Base-by-base conservation (phyloP, 768 basidiomycete genomes). In the Russula griseocarnosa region DNA sequence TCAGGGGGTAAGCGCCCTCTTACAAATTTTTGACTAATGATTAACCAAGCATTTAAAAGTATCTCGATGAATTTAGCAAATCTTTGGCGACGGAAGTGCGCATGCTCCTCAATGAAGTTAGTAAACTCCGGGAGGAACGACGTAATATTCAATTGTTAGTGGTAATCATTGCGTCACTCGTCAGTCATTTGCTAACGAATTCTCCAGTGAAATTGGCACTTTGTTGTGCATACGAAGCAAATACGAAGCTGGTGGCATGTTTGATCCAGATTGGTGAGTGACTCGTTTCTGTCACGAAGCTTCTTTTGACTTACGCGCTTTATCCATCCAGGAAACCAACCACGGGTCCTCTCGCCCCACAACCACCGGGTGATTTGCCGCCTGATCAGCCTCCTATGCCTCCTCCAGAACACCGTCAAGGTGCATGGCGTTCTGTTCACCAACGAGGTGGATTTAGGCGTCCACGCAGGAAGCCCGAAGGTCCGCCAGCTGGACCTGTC, bases 51-150 rank as follows among this genome's bases (percentile, higher is more conserved):
- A 55, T 46, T 54, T 28, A 28, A 46, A 60, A 91, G 88, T 93
- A 94, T 72, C 81, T 94, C 16, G 88, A 94, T 65, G 90, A 94
- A 61, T 94, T 94, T 76, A 92, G 90, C 73, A 88, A 86, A 72
- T 87, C 92, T 1, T 75, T 94, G 52, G 90, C 92, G 3, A 79
- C 82, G 18, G 92, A 94, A 76, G 91, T 94, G 11, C 85, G 90
- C 34, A 87, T 90, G 81, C 79, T 94, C 16, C 81, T 94, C 11
- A 83, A 81, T 40, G 92, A 94, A 77, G 92, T 93, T 46, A 90
- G 91, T 46, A 89, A 87, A 68, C 77, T 94, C 52, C 84, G 89
- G 5, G 88, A 92, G 74, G 87, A 93, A 70, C 81, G 86, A 69
- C 84, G 91, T 49, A 82, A 81, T 26, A 78, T 92, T 26, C 88